A percentile compares a stretch with the other conserved stretches of the same genome.
Evolutionary conservation across 192 early-diverging fungal species (phyloP).

Genomic region (Coemansia sp.): DNA sequence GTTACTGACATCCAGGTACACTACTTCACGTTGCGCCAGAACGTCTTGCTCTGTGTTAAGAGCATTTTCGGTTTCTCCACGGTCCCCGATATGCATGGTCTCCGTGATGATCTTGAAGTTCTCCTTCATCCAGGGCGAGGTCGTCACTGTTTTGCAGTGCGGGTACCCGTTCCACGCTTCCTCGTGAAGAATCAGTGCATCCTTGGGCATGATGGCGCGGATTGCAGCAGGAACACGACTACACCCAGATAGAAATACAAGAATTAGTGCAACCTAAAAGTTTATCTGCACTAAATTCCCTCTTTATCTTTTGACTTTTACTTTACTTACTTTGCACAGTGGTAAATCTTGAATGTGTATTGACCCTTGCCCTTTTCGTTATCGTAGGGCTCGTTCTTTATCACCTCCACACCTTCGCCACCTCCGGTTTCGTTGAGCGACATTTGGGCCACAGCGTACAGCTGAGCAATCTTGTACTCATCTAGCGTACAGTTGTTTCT

Average conservation of each 20-base stretch:
- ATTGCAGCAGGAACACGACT: constrained; percentile 64
- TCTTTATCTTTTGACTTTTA: background rate
- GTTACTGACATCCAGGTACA: constrained; percentile 68
- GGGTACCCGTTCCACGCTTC: constrained; percentile 86
- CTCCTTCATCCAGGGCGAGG: constrained; percentile 71
- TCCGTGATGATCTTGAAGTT: constrained; percentile 73
- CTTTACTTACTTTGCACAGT: constrained; percentile 42
- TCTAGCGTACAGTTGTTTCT: constrained; percentile 73
- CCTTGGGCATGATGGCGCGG: constrained; percentile 62
- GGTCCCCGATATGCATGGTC: constrained; percentile 70
- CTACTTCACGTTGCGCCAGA: constrained; percentile 64
- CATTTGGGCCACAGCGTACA: constrained; percentile 74
- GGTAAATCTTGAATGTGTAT: constrained; percentile 78
- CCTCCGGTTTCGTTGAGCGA: constrained; percentile 76
- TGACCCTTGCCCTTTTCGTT: constrained; percentile 72
- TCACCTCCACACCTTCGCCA: constrained; percentile 78
- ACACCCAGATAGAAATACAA: constrained; percentile 8
- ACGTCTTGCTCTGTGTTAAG: constrained; percentile 46
- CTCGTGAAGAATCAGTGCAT: constrained; percentile 69
- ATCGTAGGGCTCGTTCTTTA: constrained; percentile 77
- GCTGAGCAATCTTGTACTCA: constrained; percentile 76
- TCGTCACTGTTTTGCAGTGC: constrained; percentile 57
- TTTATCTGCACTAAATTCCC: too few relatives aligned
- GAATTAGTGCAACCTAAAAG: too few relatives aligned
- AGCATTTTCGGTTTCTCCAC: constrained; percentile 70